Evolutionary conservation across 306 rosid genomes (phyloP), one percentile per base, ranked within the genome.

Genomic region (Urtica urens): DNA sequence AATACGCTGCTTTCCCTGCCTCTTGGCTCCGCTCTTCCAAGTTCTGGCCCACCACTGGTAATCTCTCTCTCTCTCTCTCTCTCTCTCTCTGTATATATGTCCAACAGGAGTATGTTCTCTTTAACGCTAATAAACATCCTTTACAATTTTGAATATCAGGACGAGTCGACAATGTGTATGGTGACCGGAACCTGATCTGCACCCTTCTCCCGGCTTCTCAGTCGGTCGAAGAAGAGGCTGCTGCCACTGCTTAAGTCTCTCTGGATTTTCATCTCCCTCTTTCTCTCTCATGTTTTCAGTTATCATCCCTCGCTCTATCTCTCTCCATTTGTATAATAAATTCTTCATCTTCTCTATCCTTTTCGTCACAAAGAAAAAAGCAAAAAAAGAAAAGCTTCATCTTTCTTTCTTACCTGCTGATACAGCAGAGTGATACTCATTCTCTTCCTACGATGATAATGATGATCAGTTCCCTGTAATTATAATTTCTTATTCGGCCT

Each of bases 31-130:
- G 93, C 13, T 58, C 38, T 38, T 51, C 93, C 13, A 92, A 92
- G 77, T 85, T 92, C 85, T 92, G 96, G 99, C 99, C 96, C 45
- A 43, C 67, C 38, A 92, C 94, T 56, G 96, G 96, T 92, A 73
- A 38, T 22, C 55, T 51, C n/a, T 10, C 7, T 21, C 20, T 13
- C 22, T 51, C n/a, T 51, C 4, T 8, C 46, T 16, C 13, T 37
- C 20, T n/a, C n/a, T n/a, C n/a, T n/a, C n/a, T n/a, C n/a, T n/a
- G n/a, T n/a, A 19, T 53, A 39, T 24, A 16, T 19, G 17, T 51
- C 7, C 49, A n/a, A n/a, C 24, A 5, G 22, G 19, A 25, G 10
- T 18, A 58, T 48, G 25, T 37, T 47, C 52, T 15, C 39, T 47
- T 21, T 12, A 14, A 30, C 38, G 14, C 28, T 16, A 19, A 22